Evolutionary conservation across 371 early-diverging fungal genomes (phyloP), one percentile per base, ranked within the genome.

Genomic region (Parasitella parasitica): DNA sequence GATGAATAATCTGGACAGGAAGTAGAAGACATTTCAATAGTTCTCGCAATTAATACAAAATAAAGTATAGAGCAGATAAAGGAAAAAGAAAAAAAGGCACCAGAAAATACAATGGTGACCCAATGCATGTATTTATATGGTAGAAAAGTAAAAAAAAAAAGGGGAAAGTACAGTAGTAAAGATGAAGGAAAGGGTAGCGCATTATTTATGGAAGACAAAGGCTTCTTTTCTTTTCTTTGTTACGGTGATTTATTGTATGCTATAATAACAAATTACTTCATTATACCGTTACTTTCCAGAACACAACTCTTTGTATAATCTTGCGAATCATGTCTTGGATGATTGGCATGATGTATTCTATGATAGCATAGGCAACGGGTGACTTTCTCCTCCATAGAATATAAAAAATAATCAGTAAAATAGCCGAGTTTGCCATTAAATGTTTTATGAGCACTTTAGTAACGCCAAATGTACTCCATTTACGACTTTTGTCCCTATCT

Each of bases 251-350:
- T 52, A 52, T 34, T 52, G 52, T 18, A 15, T 2, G 9, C 41
- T 43, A 43, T 18, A 4, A 41, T n/a, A 2, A n/a, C 43, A 43
- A 20, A 34, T 16, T 32, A 26, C 41, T 12, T 69, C 16, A 39
- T 39, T 58, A 77, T 57, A 76, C 74, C n/a, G 70, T 67, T 2
- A 71, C 49, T 62, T 73, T 76, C 76, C 79, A 76, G 51, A 77
- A 73, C 16, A 73, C 68, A 18, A 77, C 22, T n/a, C 56, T 63
- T 46, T 64, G 38, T 12, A 70, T 24, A 1, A 74, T 26, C 12
- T 65, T 69, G 11, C 53, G 54, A 58, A 59, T 32, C 18, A 75
- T 41, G 2, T 73, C 67, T 34, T 61, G 58, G 27, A 69, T 24
- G 16, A 64, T 39, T 15, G 81, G 78, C 13, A 61, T 66, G 16